Evolutionary conservation across 2,329 filamentous ascomycete genomes (phyloP).

Genomic region (Dothideomycetes sp.): DNA sequence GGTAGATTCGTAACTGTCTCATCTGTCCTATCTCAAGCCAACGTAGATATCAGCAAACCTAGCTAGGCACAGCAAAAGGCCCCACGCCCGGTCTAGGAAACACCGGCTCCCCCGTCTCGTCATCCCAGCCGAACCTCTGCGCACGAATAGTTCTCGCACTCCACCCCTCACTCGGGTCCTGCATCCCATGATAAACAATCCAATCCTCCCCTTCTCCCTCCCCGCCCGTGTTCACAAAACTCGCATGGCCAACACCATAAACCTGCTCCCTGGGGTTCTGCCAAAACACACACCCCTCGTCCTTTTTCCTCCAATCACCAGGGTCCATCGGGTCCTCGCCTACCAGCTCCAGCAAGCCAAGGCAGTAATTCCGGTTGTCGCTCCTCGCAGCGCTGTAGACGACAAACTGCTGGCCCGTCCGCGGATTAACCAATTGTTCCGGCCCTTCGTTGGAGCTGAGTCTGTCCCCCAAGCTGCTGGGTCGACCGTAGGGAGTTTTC

Average conservation of each 20-base stretch:
- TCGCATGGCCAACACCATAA: conserved; percentile 41
- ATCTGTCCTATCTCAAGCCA: too few species aligned
- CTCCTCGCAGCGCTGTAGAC: conserved; percentile 39
- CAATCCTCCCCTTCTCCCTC: conserved; percentile 26
- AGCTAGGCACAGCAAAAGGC: conserved; percentile 31
- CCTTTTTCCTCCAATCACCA: conserved; percentile 37
- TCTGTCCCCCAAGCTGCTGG: conserved; percentile 28
- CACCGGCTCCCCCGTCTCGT: conserved; percentile 33
- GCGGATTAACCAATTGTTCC: conserved; percentile 36
- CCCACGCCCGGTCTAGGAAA: conserved; percentile 40
- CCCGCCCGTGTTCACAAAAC: conserved; percentile 33
- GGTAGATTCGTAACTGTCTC: too few species aligned
- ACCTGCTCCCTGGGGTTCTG: conserved; percentile 33
- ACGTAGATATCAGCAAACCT: not conserved
- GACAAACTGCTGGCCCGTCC: conserved; percentile 36
- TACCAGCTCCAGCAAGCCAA: conserved; percentile 39
- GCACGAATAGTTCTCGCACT: conserved; percentile 35
- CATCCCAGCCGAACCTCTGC: conserved; percentile 38
- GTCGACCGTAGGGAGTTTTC: conserved; percentile 39
- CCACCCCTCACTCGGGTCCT: conserved; percentile 36
- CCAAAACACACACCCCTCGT: conserved; percentile 37
- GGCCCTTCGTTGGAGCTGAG: conserved; percentile 40
- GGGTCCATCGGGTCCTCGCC: conserved; percentile 39
- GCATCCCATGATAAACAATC: conserved; percentile 45
- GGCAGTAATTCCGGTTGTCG: conserved; percentile 44